Evolutionary conservation across 139 green algal species (phyloP), one percentile per base, ranked within the genome.

Genomic region (Marvania coccoides): DNA sequence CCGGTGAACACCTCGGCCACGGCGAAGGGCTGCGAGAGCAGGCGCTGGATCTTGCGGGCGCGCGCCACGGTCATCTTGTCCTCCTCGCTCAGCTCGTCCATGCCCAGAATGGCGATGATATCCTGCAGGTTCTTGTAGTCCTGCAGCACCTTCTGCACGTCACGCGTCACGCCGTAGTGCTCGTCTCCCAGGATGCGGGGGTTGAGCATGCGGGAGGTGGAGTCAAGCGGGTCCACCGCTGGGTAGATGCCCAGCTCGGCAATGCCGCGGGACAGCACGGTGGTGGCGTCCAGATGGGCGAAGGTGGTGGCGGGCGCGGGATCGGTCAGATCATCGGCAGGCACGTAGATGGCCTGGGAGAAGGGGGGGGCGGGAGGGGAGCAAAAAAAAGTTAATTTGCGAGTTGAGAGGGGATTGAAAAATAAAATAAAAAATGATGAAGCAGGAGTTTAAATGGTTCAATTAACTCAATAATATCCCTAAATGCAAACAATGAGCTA

Each of bases 91-190:
- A 99, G 84, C 88, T 99, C 95, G 74, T 99, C 95, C 95, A 99
- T 99, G 54, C 95, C 95, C 69, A 99, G 85, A 83, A 99, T 99
- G 75, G 95, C 94, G 85, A 99, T 99, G 83, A 99, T 99, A 79
- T 99, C 94, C 86, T 98, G 86, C 85, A 96, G 63, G 82, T 95
- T 95, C 83, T 95, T 95, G 89, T 96, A 96, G 83, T 92, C 85
- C 79, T 95, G 95, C 62, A 99, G 90, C 37, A 98, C 84, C 78
- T 95, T 96, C 84, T 99, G 95, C 74, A 99, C 94, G 60, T 75
- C 86, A 87, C 95, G 93, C 2, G 95, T 90, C 15, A 86, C 73
- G 54, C 78, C 76, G 77, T 99, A 99, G 80, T 99, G 95, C 82
- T 98, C 95, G 24, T 91, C 65, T 37, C 95, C 93, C 34, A 99